Conservation (phyloP, 2,329 filamentous ascomycete genomes). For the Trichoderma pleuroti region DNA sequence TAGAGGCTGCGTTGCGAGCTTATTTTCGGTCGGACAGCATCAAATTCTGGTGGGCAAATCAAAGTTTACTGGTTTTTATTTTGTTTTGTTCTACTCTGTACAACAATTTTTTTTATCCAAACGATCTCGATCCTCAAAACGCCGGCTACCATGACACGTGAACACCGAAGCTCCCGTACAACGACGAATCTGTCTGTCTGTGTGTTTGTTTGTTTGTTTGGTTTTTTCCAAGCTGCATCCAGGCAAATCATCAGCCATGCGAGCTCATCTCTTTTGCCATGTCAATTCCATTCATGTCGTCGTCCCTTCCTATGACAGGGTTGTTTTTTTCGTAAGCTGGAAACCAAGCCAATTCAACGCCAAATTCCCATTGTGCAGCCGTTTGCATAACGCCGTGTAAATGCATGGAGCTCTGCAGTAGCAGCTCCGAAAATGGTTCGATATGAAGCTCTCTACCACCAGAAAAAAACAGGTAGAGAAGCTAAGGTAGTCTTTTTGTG, state of each 20-base stretch:
- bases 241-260: conserved; percentile 9
- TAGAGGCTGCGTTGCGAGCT: conserved; percentile 20
- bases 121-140: conserved; percentile 7
- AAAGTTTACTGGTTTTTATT: conserved; percentile 29
- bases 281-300: conserved; percentile 22
- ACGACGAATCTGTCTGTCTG: conserved; percentile 15
- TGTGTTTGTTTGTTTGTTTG: not conserved
- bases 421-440: not conserved
- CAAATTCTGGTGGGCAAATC: conserved; percentile 17
- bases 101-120: conserved; percentile 27
- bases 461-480: not conserved
- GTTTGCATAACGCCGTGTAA: conserved; percentile 7
- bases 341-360: conserved; percentile 6
- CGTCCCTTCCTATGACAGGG: conserved; percentile 22
- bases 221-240: conserved; percentile 22
- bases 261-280: conserved; percentile 19
- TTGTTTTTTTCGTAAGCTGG: not conserved
- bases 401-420: not conserved
- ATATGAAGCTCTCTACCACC: not conserved
- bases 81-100: conserved; percentile 30
- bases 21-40: conserved; percentile 5
- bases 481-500: conserved; percentile 19
- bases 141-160: conserved; percentile 16
- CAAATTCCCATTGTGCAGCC: not conserved
- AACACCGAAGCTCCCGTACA: not conserved